Conservation (phyloP, 73 alveolate genomes). For the Uronychia binucleata region DNA sequence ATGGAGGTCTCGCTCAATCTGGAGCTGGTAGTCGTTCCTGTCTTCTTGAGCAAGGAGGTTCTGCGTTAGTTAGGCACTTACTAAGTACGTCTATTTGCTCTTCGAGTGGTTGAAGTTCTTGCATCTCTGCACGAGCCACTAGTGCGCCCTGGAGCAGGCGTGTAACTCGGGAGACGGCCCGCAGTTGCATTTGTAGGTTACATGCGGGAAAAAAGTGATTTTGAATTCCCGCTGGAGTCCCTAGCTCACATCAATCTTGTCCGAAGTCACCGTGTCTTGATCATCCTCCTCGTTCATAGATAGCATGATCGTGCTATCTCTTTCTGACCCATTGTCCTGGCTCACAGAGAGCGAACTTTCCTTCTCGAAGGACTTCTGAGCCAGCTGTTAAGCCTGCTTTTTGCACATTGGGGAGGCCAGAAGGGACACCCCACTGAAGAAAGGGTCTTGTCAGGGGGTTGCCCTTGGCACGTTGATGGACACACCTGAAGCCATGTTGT, state of each 20-base stretch:
- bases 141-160: background rate
- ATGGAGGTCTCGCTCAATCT: constrained; percentile 22
- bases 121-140: background rate
- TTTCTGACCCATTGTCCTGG: no score
- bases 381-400: no score
- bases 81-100: background rate
- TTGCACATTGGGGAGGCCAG: no score
- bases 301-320: no score
- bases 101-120: background rate
- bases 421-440: no score
- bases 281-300: background rate
- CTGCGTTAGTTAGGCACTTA: background rate
- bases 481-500: no score
- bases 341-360: no score
- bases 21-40: background rate
- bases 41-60: no score
- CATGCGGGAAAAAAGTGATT: background rate
- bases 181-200: background rate
- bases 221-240: background rate
- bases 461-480: no score
- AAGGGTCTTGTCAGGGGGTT: no score
- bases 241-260: background rate
- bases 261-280: background rate
- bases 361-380: no score
- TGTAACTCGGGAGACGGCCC: background rate